These are phyloP conservation scores for Paecilomyces sp. DNA, from an alignment of 2,329 filamentous ascomycete species.

Conservation along the genomic window DNA sequence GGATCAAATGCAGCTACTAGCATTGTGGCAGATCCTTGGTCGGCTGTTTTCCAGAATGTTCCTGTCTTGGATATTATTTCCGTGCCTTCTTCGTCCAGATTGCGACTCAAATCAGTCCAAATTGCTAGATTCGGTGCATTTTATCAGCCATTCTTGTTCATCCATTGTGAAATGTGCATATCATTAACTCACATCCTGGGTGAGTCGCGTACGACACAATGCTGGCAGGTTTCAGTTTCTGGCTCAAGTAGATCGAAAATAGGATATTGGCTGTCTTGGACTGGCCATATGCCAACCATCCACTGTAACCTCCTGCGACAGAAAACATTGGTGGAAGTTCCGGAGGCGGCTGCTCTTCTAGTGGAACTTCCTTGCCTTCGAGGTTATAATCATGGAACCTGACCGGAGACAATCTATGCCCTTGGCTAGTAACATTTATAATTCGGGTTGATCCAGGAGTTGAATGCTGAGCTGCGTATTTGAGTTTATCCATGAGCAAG, in stretches of 20 bases:
- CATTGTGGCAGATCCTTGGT: slow-evolving; percentile 38
- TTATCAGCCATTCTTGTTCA: background rate
- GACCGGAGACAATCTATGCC: slow-evolving; percentile 19
- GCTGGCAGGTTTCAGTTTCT: slow-evolving; percentile 15
- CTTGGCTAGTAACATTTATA: slow-evolving; percentile 15
- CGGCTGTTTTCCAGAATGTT: slow-evolving; percentile 25
- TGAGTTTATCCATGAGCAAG: slow-evolving; percentile 18
- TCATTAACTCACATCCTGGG: slow-evolving; percentile 23
- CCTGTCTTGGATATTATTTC: slow-evolving; percentile 19
- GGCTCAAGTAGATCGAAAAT: slow-evolving; percentile 31
- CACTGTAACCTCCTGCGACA: slow-evolving; percentile 4
- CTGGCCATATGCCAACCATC: slow-evolving; percentile 27
- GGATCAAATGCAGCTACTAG: slow-evolving; percentile 41
- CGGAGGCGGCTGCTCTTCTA: slow-evolving; percentile 6
- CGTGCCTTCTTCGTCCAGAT: slow-evolving; percentile 10
- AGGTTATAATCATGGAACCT: slow-evolving; percentile 22
- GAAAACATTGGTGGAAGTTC: slow-evolving; percentile 2
- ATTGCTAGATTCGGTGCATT: slow-evolving; percentile 11
- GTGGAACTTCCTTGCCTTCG: slow-evolving; percentile 7
- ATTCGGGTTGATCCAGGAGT: slow-evolving; percentile 9
- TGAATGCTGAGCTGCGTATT: slow-evolving; percentile 8
- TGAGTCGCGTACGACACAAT: slow-evolving; percentile 33
- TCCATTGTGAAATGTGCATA: background rate
- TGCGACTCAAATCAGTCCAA: slow-evolving; percentile 13
- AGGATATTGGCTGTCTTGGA: slow-evolving; percentile 36